Percentiles rank a stretch among this genome's conserved stretches.
phyloP scores from a whole-genome alignment of 306 rosid genomes.

The Cicer pinnatifidum region DNA sequence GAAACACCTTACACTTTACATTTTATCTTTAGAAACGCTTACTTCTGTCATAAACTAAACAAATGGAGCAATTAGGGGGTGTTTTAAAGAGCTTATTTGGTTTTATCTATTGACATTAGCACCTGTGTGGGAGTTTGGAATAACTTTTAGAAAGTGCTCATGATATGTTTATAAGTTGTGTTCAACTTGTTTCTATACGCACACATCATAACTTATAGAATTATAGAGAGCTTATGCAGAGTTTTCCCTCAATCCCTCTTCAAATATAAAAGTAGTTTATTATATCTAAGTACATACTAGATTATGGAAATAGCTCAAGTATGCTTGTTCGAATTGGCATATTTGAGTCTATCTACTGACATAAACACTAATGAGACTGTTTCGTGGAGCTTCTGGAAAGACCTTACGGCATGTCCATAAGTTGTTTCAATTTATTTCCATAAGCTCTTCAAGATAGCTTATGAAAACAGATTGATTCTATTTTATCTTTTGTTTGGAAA shows the following conservation, averaged over 20 bases:
- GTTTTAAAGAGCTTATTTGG: background rate
- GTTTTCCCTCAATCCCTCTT: background rate
- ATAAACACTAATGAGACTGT: too few relatives aligned
- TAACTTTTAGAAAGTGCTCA: background rate
- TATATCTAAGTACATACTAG: background rate
- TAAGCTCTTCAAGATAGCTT: too few relatives aligned
- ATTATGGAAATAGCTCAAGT: background rate
- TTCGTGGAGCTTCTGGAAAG: too few relatives aligned
- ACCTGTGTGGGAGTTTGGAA: background rate
- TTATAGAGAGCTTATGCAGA: background rate
- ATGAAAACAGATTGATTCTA: too few relatives aligned
- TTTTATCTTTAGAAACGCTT: background rate
- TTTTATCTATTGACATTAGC: background rate
- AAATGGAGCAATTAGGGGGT: background rate
- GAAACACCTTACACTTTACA: conserved; percentile 3
- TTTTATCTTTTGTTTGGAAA: too few relatives aligned
- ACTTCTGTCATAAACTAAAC: conserved; percentile 16
- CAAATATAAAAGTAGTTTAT: background rate
- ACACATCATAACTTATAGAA: background rate
- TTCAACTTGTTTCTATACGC: background rate
- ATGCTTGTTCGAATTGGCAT: background rate
- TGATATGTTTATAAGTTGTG: background rate
- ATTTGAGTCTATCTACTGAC: too few relatives aligned
- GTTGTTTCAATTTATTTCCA: too few relatives aligned
- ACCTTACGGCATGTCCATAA: too few relatives aligned